Base-by-base conservation (phyloP, 805 yeast genomes). In the Tetrapisispora phaffii region DNA sequence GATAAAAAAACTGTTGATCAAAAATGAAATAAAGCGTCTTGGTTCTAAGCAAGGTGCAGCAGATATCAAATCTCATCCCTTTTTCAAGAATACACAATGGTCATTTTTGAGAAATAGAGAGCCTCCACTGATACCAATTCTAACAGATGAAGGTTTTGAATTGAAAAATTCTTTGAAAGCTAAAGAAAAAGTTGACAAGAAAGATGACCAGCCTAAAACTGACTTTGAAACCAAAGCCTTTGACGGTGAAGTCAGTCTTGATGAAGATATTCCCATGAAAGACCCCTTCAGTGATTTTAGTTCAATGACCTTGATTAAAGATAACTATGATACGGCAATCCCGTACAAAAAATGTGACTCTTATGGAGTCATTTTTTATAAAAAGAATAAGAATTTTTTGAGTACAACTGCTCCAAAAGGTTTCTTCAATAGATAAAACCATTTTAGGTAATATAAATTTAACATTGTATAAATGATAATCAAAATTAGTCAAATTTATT, bases 11-110 rank as follows among this genome's bases (percentile, higher is more conserved):
- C 69, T 93, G 35, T 70, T 93, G 45, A 82, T 82, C 45, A 93
- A 93, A 59, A 96, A 90, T 60, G 97, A 94, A 65, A 71, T 75
- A 33, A 87, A 85, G 59, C 71, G 99, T 45, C 63, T 93, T 38
- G 99, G 99, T 0, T 85, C 95, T 8, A 80, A 84, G 47, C 78
- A 87, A 43, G 99, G 99, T 13, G 98, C 98, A 0, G 82, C 95
- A 3, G 99, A 93, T 59, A 79, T 93, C 44, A 93, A 93, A 60
- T 78, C 76, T 45, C 98, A 93, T 63, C 80, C 86, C 0, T 93
- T 89, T 54, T 93, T 93, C 74, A 90, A 88, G 61, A 82, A 71
- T 54, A 80, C 86, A 1, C 96, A 88, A 60, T 93, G 99, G 99
- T 97, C 98, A 0, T 70, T 93, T 49, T 69, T 93, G 47, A 75